Base-by-base conservation (phyloP, 805 yeast species). In the Yamadazyma ubonensis region DNA sequence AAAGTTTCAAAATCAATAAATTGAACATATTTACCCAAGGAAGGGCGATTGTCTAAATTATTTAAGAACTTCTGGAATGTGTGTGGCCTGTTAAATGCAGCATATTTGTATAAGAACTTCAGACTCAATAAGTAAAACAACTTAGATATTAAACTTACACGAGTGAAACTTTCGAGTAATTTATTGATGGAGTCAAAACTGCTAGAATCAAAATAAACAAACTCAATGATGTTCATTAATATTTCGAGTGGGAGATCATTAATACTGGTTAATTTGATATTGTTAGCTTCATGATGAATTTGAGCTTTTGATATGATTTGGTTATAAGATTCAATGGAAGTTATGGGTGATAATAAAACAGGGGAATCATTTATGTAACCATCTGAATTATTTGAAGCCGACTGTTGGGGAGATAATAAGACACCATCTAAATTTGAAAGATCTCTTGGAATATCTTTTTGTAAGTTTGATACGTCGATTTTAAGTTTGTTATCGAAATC, bases 1-100 rank as follows among this genome's bases (percentile, higher is more conserved):
- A 89, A 83, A 50, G 86, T 91, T 53, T 86, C 85, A 53, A 89
- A 90, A 64, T 89, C 96, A 51, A 90, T 75, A 38, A 82, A 79
- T 50, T 81, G 79, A 15, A 86, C 91, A 47, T 75, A 76, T 44
- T 71, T 75, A 12, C 83, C 82, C 34, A 81, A 61, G 30, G 67
- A 62, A 2, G 68, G 63, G 38, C 67, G 65, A 31, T 55, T 52
- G n/a, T 61, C 52, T 31, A 68, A 61, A 45, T 86, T 75, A 42
- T 63, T 70, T 31, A 86, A 67, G 50, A 89, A 83, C 51, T 73
- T 77, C 57, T 83, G 86, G 52, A 88, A 88, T 8, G 89, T 73
- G 42, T 80, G 85, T 4, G 96, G 91, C 29, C 93, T 77, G 45
- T 86, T 82, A 63, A 88, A 84, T 36, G 77, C 75, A 45, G 85